These are phyloP conservation scores for Entoloma clypeatum DNA, from an alignment of 1,284 basidiomycete species.

Conservation along the genomic window DNA sequence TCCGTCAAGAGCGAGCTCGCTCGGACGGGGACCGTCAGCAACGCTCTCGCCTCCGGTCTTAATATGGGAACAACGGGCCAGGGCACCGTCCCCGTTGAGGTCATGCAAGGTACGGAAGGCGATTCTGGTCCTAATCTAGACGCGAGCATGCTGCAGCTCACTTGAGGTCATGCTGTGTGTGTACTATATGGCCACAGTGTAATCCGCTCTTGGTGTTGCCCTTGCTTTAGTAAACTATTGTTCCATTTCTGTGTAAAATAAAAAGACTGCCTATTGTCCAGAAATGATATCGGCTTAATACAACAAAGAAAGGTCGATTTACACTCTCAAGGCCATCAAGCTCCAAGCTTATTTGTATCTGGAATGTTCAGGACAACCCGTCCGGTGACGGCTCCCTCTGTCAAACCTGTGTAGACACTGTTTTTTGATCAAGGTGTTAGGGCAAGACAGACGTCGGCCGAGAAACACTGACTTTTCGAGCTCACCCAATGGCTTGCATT, in stretches of 20 bases:
- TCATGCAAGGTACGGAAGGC: conserved; percentile 38
- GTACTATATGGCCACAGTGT: conserved; percentile 5
- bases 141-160: conserved; percentile 43
- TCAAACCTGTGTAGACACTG: conserved; percentile 9
- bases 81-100: conserved; percentile 51
- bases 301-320: neutral
- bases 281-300: neutral
- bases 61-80: conserved; percentile 50
- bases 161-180: conserved; percentile 22
- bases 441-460: too few relatives aligned
- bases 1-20: conserved; percentile 58
- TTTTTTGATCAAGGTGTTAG: neutral
- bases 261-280: too few relatives aligned
- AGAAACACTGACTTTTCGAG: conserved; percentile 45
- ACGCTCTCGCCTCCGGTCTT: conserved; percentile 13
- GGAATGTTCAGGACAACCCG: conserved; percentile 12
- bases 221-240: conserved; percentile 1
- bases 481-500: conserved; percentile 46
- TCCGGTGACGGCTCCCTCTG: conserved; percentile 7
- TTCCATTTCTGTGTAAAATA: conserved; percentile 10
- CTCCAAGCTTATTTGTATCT: neutral
- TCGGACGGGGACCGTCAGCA: conserved; percentile 36
- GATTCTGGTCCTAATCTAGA: conserved; percentile 44
- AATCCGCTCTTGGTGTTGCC: conserved; percentile 8
- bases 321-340: neutral